Evolutionary conservation across 169 alveolate genomes (phyloP).

Genomic region (Eimeria maxima): DNA sequence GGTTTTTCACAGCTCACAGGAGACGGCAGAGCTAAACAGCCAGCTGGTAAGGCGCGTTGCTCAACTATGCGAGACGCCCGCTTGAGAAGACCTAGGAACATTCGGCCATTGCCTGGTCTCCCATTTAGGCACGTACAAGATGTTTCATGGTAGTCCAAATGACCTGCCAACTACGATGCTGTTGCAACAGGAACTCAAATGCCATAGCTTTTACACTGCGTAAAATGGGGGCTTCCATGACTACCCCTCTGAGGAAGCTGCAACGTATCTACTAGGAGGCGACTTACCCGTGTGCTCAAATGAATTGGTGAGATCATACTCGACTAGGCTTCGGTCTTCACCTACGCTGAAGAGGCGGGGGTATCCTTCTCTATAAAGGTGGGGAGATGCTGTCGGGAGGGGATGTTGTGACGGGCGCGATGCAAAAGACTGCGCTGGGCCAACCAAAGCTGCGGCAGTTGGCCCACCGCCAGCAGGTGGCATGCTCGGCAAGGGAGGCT

Average conservation of each 20-base stretch:
- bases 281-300: slow-evolving; percentile 77
- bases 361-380: not conserved
- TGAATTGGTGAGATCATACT: slow-evolving; percentile 79
- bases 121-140: not conserved
- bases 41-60: slow-evolving; percentile 59
- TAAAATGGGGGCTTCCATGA: not conserved
- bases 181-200: not conserved
- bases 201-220: not conserved
- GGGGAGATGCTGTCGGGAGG: slow-evolving; percentile 49
- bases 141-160: not conserved
- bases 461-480: not conserved
- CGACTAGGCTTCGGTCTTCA: slow-evolving; percentile 84
- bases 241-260: not conserved
- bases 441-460: slow-evolving; percentile 41
- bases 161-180: not conserved
- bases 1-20: slow-evolving; percentile 19
- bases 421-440: slow-evolving; percentile 31
- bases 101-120: not conserved
- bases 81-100: slow-evolving; percentile 44
- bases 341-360: slow-evolving; percentile 84
- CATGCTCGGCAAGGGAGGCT: slow-evolving; percentile 14
- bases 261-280: not conserved
- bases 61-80: slow-evolving; percentile 22
- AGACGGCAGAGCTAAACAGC: slow-evolving; percentile 57
- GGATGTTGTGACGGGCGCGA: slow-evolving; percentile 72